Conservation (phyloP, 2,329 filamentous ascomycete genomes). For the Aplosporella prunicola region DNA sequence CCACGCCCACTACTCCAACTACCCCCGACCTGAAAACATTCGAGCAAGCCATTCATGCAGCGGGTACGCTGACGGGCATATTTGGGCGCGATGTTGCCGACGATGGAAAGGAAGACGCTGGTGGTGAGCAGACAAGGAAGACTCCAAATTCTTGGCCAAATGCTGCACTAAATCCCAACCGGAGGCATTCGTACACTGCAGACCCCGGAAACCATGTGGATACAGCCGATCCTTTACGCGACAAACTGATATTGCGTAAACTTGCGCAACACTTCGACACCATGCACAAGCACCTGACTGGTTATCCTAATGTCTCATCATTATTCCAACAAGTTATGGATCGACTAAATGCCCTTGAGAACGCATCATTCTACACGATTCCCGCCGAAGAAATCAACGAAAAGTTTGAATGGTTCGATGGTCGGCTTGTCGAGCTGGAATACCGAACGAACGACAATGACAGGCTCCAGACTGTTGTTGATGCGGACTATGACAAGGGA, state of each 20-base stretch:
- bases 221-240: no score
- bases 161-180: no score
- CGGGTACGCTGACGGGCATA: slow-evolving; percentile 9
- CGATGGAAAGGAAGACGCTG: background rate
- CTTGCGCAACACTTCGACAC: slow-evolving; percentile 24
- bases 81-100: background rate
- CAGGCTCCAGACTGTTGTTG: slow-evolving; percentile 23
- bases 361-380: slow-evolving; percentile 55
- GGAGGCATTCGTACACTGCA: background rate
- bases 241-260: slow-evolving; percentile 20
- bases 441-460: slow-evolving; percentile 37
- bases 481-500: slow-evolving; percentile 20
- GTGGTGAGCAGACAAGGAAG: background rate
- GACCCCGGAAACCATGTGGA: no score
- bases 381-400: slow-evolving; percentile 62
- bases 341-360: slow-evolving; percentile 61
- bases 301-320: slow-evolving; percentile 32
- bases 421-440: slow-evolving; percentile 61
- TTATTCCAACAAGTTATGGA: slow-evolving; percentile 52
- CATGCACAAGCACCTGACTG: slow-evolving; percentile 27
- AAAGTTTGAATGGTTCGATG: slow-evolving; percentile 56
- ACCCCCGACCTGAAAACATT: slow-evolving; percentile 31
- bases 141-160: no score
- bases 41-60: slow-evolving; percentile 27
- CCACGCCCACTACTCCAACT: slow-evolving; percentile 35